These are phyloP conservation scores for Trametes polyzona DNA, from an alignment of 1,284 basidiomycete species.

Conservation along the genomic window DNA sequence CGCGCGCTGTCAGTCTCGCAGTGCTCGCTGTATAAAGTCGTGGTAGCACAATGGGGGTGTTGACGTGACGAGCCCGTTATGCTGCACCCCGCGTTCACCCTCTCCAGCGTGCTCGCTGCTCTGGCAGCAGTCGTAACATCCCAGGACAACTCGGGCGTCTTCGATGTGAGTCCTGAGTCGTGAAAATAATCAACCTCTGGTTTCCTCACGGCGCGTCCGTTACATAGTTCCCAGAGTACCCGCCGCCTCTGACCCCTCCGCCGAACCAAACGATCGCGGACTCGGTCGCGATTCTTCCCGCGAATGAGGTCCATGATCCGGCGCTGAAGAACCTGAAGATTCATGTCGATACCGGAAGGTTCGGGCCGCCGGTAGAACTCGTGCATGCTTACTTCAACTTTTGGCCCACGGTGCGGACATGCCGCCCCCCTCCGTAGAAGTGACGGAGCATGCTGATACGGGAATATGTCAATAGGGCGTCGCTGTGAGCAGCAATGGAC, in stretches of 20 bases:
- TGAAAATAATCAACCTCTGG: no score
- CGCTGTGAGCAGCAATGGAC: conserved; percentile 25
- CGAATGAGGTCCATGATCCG: conserved; percentile 14
- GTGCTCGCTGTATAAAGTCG: background rate
- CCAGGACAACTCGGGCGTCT: conserved; percentile 1
- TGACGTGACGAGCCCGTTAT: background rate
- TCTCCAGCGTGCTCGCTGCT: background rate
- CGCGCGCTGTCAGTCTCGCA: background rate
- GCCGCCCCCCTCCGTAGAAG: background rate
- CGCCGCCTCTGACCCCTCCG: conserved; percentile 27
- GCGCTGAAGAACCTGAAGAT: conserved; percentile 14
- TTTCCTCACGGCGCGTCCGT: no score
- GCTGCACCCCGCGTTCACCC: background rate
- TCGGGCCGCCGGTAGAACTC: conserved; percentile 24
- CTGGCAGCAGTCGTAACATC: background rate
- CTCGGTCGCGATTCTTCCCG: conserved; percentile 12
- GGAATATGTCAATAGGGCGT: conserved; percentile 22
- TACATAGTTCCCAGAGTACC: conserved; percentile 24
- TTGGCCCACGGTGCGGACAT: conserved; percentile 23
- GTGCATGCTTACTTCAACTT: conserved; percentile 29
- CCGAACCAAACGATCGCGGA: conserved; percentile 26
- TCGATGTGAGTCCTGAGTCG: conserved; percentile 14
- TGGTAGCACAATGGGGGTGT: background rate
- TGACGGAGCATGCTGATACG: background rate
- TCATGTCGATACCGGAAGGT: conserved; percentile 27